phyloP scores from a whole-genome alignment of 495 filamentous ascomycete genomes.

The Letharia lupina region DNA sequence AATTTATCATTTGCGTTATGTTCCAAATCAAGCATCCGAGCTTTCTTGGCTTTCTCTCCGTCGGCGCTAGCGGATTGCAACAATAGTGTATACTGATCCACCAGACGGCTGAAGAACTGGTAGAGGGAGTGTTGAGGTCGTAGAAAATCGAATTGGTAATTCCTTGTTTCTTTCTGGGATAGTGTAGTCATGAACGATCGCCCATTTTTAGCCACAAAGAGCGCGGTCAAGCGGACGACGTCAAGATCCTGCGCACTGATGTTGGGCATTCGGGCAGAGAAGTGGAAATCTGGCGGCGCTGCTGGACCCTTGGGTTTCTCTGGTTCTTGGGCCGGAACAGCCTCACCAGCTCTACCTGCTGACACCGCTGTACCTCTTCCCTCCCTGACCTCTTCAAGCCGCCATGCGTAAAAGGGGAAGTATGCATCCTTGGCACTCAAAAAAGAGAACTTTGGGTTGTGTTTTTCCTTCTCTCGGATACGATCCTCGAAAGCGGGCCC shows the following conservation, averaged over 20 bases:
- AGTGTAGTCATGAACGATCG: slow-evolving; percentile 82
- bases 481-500: slow-evolving; percentile 80
- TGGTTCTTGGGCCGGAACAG: slow-evolving; percentile 44
- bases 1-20: slow-evolving; percentile 72
- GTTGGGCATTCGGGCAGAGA: slow-evolving; percentile 94
- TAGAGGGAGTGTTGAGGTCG: slow-evolving; percentile 91
- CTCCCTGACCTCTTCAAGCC: slow-evolving; percentile 71
- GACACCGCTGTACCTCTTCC: slow-evolving; percentile 74
- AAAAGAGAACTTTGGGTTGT: slow-evolving; percentile 88
- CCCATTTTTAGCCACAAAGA: slow-evolving; percentile 86
- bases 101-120: slow-evolving; percentile 83
- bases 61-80: slow-evolving; percentile 61
- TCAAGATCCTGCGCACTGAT: slow-evolving; percentile 95
- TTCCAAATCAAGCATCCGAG: slow-evolving; percentile 64
- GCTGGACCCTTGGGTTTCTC: slow-evolving; percentile 72
- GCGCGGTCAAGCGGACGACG: slow-evolving; percentile 78
- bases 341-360: slow-evolving; percentile 66
- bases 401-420: slow-evolving; percentile 82
- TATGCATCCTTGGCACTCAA: slow-evolving; percentile 75
- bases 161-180: slow-evolving; percentile 77
- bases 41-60: slow-evolving; percentile 59
- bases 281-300: slow-evolving; percentile 83
- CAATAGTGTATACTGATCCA: slow-evolving; percentile 90
- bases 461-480: slow-evolving; percentile 75
- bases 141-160: slow-evolving; percentile 95